A percentile compares a stretch with the other conserved stretches of the same genome.
Conservation (phyloP, 2,329 filamentous ascomycete species). For the Colletotrichum sp. region DNA sequence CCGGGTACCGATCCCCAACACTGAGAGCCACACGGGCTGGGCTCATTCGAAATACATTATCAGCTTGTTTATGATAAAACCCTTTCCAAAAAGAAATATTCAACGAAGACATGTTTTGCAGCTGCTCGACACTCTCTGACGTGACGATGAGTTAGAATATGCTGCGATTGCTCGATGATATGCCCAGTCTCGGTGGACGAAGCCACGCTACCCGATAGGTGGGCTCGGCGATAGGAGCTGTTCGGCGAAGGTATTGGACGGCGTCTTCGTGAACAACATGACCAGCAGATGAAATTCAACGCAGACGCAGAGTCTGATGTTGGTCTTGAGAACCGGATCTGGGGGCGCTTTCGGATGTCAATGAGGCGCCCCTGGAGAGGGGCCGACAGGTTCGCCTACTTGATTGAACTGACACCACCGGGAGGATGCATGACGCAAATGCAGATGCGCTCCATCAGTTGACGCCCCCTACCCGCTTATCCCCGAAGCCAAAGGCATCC, state of each 20-base stretch:
- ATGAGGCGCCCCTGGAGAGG: neutral
- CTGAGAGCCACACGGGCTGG: neutral
- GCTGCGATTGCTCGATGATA: neutral
- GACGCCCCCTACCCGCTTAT: neutral
- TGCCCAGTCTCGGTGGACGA: neutral
- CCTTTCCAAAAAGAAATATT: neutral
- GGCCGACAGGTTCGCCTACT: neutral
- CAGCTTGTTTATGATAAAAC: neutral
- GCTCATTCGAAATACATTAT: neutral
- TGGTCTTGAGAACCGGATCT: neutral
- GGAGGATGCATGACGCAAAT: neutral
- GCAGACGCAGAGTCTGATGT: neutral
- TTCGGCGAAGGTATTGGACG: neutral
- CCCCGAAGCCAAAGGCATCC: neutral
- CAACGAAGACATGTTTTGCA: neutral
- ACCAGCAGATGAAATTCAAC: neutral
- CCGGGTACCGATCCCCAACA: neutral
- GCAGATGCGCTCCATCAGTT: neutral
- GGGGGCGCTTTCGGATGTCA: neutral
- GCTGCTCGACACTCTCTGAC: neutral
- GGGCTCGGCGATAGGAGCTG: neutral
- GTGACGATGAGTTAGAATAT: neutral
- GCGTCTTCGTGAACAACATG: neutral
- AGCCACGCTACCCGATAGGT: neutral
- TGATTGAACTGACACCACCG: neutral